Evolutionary conservation across 2,329 filamentous ascomycete genomes (phyloP).

Genomic region (Colletotrichum lupini): DNA sequence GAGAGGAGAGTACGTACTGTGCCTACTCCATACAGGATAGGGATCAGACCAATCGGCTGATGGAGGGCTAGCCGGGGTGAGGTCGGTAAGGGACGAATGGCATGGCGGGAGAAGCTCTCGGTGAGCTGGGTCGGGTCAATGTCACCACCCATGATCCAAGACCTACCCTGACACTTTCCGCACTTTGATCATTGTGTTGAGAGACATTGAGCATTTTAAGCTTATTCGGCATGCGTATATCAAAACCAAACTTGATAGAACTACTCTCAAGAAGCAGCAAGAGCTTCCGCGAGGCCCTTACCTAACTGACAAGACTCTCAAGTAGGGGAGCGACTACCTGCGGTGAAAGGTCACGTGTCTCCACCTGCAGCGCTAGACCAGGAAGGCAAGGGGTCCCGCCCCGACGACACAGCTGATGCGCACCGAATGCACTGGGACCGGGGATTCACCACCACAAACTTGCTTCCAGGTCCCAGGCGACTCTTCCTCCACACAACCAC

Average conservation of each 20-base stretch:
- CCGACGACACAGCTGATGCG: slow-evolving; percentile 28
- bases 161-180: background rate
- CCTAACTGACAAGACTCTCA: background rate
- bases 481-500: slow-evolving; percentile 16
- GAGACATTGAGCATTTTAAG: background rate
- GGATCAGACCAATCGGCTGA: slow-evolving; percentile 10
- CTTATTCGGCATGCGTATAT: background rate
- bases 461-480: slow-evolving; percentile 20
- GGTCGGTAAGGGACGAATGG: slow-evolving; percentile 15
- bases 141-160: slow-evolving; percentile 8
- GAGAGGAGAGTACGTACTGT: too few species aligned
- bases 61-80: background rate
- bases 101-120: background rate
- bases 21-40: background rate
- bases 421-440: slow-evolving; percentile 18
- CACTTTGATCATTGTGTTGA: background rate
- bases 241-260: background rate
- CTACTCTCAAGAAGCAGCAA: background rate
- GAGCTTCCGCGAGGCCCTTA: background rate
- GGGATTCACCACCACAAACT: slow-evolving; percentile 29
- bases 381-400: slow-evolving; percentile 23
- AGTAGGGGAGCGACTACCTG: background rate
- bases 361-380: slow-evolving; percentile 12
- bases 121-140: background rate
- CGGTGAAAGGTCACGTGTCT: slow-evolving; percentile 20